Base-by-base conservation (phyloP, 2,329 filamentous ascomycete genomes). In the Shiraia sp. region DNA sequence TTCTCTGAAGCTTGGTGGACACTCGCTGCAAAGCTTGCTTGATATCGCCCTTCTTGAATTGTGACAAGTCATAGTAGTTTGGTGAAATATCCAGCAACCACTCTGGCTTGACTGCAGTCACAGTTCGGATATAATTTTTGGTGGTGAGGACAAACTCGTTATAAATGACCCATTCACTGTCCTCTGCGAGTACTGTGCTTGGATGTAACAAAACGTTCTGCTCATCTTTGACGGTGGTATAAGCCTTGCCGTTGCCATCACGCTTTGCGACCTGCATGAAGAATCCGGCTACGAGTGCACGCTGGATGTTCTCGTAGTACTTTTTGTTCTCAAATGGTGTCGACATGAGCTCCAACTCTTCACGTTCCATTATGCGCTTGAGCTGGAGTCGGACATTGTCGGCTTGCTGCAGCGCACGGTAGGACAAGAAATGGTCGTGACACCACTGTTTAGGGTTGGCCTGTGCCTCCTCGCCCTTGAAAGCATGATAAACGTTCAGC, bases 241-340 rank as follows among this genome's bases (percentile, higher is more conserved):
- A 99, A 29, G 88, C 82, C 78, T 97, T 97, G 64, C 88, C 88
- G 22, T 82, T 85, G 36, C 82, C 83, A 64, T 97, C 90, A 66
- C 87, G 90, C 83, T 95, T 96, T 45, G 93, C 95, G 15, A 97
- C 89, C 70, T 99, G 93, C 93, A 99, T 99, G 79, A 99, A 99
- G 79, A 99, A 99, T 24, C 95, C 93, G 1, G 91, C 82, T 10
- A 96, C 86, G 10, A 99, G 80, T 7, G 93, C 92, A 26, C 90
- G 85, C 31, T 92, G 88, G 61, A 99, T 99, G 70, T 99, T 99
- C 69, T 84, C 90, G 73, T 97, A 99, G 77, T 99, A 99, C 65
- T 95, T 89, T 78, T 95, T 96, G 74, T 97, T 86, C 60, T 91
- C 87, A 65, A 96, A 97, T 0, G 87, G 81, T 0, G 92, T 97